phyloP scores from a whole-genome alignment of 2,329 filamentous ascomycete species.

The Penicillium sp. region DNA sequence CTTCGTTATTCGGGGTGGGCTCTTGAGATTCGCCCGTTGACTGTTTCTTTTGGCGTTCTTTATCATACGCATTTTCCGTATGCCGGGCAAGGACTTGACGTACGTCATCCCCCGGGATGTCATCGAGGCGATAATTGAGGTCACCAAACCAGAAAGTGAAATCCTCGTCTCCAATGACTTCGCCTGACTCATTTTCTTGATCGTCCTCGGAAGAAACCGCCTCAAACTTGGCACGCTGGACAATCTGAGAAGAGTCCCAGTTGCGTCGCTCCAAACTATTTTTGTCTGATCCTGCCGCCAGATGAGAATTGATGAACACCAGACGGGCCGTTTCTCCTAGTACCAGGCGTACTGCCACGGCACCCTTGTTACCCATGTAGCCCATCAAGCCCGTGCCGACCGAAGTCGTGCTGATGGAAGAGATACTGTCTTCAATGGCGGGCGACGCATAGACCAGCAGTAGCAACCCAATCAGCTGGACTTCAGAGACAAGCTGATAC shows the following conservation, averaged over 20 bases:
- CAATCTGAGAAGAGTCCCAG: conserved; percentile 84
- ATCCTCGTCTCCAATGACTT: conserved; percentile 83
- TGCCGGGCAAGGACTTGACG: conserved; percentile 80
- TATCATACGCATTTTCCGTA: conserved; percentile 73
- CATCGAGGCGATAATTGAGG: conserved; percentile 89
- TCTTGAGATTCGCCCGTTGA: conserved; percentile 11
- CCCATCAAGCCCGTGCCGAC: conserved; percentile 89
- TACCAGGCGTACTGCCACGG: conserved; percentile 76
- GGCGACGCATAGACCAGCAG: conserved; percentile 84
- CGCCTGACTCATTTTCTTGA: conserved; percentile 55
- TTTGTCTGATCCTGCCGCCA: conserved; percentile 82
- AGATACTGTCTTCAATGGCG: conserved; percentile 70
- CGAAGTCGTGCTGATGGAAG: conserved; percentile 76
- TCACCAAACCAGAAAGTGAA: conserved; percentile 97
- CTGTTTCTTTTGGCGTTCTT: conserved; percentile 44
- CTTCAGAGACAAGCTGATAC: conserved; percentile 74
- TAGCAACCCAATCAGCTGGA: conserved; percentile 84
- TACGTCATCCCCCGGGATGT: conserved; percentile 87
- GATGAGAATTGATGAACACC: conserved; percentile 87
- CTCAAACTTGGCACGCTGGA: conserved; percentile 74
- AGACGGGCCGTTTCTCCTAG: conserved; percentile 87
- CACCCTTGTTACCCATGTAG: conserved; percentile 96
- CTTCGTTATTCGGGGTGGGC: neutral
- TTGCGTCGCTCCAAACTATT: conserved; percentile 77
- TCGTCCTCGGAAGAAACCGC: conserved; percentile 68